Base-by-base conservation (phyloP, 176 grass and related monocot genomes). In the Otatea glauca region DNA sequence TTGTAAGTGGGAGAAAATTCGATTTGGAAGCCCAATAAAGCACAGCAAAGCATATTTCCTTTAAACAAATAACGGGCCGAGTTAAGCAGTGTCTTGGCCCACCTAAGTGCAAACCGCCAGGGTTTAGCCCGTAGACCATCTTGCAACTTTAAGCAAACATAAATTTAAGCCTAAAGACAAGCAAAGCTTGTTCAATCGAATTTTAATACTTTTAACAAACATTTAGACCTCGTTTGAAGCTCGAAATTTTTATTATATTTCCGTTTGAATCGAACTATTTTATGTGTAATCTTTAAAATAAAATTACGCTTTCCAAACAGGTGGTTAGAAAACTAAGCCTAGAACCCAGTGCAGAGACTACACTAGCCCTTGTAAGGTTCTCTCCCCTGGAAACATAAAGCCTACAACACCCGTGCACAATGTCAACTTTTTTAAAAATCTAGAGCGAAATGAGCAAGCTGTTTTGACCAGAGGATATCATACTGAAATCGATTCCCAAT, bases 371-470 rank as follows among this genome's bases (percentile, higher is more conserved):
- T 37, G 35, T 37, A 37, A 37, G 43, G 75, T 20, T 78, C 15
- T 37, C 60, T 7, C 5, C 39, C 25, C 1, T 35, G 17, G 17
- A 38, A 32, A 45, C 35, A 58, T 39, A 24, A 3, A 35, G 38
- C 55, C 55, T 27, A 15, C 18, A 38, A 15, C 17, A 21, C 23
- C 34, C 16, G 12, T 48, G 8, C 48, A 35, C 65, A 70, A 53
- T 79, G 84, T 86, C 84, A 86, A 64, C 76, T 42, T 55, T 27
- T 63, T 64, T 41, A 59, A 59, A 59, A 75, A 41, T 42, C 0
- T 17, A 41, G 4, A 54, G 49, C 38, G 29, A 75, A 21, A 74
- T 9, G 4, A 58, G 34, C 73, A 35, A 23, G 29, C 49, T 6
- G 49, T 37, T 34, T 43, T n/a, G 38, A 69, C 44, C 5, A 29